Base-by-base conservation (phyloP, 2,329 filamentous ascomycete species). In the Epicoccum nigrum region DNA sequence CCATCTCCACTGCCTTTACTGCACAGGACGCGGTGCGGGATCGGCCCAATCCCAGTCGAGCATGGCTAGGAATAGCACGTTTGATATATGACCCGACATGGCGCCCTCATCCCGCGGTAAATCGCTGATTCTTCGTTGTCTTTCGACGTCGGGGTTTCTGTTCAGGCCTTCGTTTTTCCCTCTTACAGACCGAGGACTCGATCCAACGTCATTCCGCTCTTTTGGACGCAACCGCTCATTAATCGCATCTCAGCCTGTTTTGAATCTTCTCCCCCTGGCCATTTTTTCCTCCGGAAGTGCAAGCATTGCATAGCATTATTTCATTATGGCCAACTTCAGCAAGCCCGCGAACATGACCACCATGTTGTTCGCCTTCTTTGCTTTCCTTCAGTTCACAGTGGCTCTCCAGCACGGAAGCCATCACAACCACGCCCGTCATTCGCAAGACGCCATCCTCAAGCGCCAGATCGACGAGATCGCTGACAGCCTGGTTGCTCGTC, bases 171-270 rank as follows among this genome's bases (percentile, higher is more conserved):
- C 34, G 49, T 55, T 60, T 58, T 59, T 59, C 21, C 42, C 52
- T 45, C 32, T 47, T 54, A 41, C 49, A 67, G 67, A 68, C 67
- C 59, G 62, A 60, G 63, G 68, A 60, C 52, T 54, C 42, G 34
- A 49, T 64, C 65, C 65, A 42, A 63, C 56, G 68, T 71, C 69
- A 63, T 68, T 62, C 56, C 69, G 51, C 65, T 72, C 69, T 64
- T 72, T 72, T 62, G 50, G 53, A 33, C 45, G 42, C 49, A 50
- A 50, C 51, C 45, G 32, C 45, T 54, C 49, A 58, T 58, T 55
- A 45, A 39, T 51, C 34, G 40, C 39, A 48, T 56, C 43, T 45
- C 34, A 28, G 51, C 45, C 33, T 31, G 32, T 53, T 55, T 51
- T 40, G 34, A 41, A 30, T 57, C 44, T 17, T 47, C 52, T 54